Percentiles rank a stretch among this genome's conserved stretches.
phyloP scores from a whole-genome alignment of 2,329 filamentous ascomycete species.

The Amauroascus niger region DNA sequence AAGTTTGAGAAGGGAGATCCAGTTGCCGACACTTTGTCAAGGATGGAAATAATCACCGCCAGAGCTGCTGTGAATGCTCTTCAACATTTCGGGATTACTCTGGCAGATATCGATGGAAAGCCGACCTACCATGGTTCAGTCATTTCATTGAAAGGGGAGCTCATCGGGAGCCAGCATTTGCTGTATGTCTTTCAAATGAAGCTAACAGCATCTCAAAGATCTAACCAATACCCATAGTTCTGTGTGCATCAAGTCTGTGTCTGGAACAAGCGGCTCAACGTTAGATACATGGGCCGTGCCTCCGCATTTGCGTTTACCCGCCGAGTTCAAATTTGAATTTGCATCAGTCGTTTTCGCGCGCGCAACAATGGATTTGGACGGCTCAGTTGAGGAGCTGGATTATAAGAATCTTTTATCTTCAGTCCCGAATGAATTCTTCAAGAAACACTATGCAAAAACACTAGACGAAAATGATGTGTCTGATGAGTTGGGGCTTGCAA shows the following conservation, averaged over 20 bases:
- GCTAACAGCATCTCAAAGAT: neutral
- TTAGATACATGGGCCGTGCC: neutral
- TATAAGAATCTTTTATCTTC: too few relatives aligned
- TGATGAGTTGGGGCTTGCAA: neutral
- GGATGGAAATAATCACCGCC: neutral
- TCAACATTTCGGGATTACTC: neutral
- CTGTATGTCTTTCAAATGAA: neutral
- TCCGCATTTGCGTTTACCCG: neutral
- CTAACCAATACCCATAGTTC: constrained; percentile 1
- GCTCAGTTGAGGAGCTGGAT: neutral
- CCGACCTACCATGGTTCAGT: neutral
- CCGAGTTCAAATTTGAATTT: neutral
- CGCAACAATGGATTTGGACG: neutral
- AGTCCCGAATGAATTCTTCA: neutral
- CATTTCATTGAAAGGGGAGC: neutral
- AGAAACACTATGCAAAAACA: neutral
- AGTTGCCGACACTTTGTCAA: neutral
- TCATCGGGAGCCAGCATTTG: neutral
- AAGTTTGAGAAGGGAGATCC: neutral
- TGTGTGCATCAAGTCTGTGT: neutral
- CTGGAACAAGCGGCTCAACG: neutral
- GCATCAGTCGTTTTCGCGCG: neutral
- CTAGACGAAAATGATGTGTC: too few relatives aligned
- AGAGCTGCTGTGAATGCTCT: neutral
- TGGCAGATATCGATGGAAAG: neutral